Percentiles rank a stretch among this genome's conserved stretches.
Evolutionary conservation across 177 flowering plant genomes (phyloP).

Genomic region (Tripterygium wilfordii): DNA sequence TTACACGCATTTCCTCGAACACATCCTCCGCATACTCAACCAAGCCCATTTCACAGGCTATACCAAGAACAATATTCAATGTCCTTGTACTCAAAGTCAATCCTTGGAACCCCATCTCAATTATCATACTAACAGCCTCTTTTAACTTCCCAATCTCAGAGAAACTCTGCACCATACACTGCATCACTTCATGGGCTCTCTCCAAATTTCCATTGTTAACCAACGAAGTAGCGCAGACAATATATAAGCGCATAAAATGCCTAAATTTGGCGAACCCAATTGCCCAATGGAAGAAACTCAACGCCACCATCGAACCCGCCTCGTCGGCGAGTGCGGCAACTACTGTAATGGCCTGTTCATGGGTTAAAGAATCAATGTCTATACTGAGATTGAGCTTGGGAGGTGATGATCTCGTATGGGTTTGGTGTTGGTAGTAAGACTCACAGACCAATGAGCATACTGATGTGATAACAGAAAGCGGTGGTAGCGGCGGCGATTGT

Average conservation of each 20-base stretch:
- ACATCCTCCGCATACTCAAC: slow-evolving; percentile 50
- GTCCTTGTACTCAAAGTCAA: slow-evolving; percentile 31
- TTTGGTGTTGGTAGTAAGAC: slow-evolving; percentile 33
- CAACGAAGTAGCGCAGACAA: slow-evolving; percentile 49
- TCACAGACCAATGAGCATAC: slow-evolving; percentile 36
- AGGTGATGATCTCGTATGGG: slow-evolving; percentile 21
- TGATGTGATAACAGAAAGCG: slow-evolving; percentile 24
- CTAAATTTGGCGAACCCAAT: slow-evolving; percentile 43
- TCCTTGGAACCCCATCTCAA: slow-evolving; percentile 75
- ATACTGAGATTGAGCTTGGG: slow-evolving; percentile 29
- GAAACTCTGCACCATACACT: slow-evolving; percentile 55
- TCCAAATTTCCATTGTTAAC: slow-evolving; percentile 52
- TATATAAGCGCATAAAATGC: slow-evolving; percentile 67
- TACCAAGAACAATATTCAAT: slow-evolving; percentile 41
- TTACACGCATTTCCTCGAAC: slow-evolving; percentile 75
- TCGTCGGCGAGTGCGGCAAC: slow-evolving; percentile 59
- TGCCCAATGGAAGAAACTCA: slow-evolving; percentile 85
- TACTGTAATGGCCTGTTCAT: slow-evolving; percentile 65
- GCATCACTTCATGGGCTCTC: slow-evolving; percentile 68
- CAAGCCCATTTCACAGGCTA: slow-evolving; percentile 39
- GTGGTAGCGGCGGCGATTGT: neutral
- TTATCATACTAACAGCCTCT: slow-evolving; percentile 62
- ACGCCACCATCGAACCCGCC: slow-evolving; percentile 75
- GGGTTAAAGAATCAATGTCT: slow-evolving; percentile 40
- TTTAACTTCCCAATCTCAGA: slow-evolving; percentile 61